phyloP scores from a whole-genome alignment of 2,329 filamentous ascomycete genomes.

The Shiraia sp. region DNA sequence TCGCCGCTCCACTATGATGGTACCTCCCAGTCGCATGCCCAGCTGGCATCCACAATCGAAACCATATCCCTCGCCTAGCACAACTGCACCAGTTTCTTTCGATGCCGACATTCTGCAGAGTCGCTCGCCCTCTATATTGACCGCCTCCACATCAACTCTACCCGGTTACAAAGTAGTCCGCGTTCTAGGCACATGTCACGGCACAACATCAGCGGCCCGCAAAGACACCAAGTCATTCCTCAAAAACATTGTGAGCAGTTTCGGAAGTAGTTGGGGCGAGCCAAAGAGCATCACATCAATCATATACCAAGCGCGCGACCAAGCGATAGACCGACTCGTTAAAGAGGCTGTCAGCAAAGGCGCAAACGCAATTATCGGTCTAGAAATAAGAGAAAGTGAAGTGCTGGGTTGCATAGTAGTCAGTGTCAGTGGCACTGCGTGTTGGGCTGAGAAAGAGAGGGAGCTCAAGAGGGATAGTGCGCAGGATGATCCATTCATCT shows the following conservation, averaged over 20 bases:
- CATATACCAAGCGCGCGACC: conserved; percentile 38
- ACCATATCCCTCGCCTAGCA: conserved; percentile 11
- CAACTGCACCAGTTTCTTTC: conserved; percentile 11
- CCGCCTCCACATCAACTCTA: conserved; percentile 29
- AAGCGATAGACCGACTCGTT: conserved; percentile 40
- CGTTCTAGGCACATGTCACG: conserved; percentile 36
- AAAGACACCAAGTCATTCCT: conserved; percentile 41
- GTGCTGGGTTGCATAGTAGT: conserved; percentile 39
- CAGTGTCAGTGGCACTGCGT: conserved; percentile 38
- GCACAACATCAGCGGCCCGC: conserved; percentile 36
- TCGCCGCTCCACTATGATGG: conserved; percentile 41
- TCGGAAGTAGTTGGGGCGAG: conserved; percentile 32
- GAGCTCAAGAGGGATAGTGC: conserved; percentile 25
- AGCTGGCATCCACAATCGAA: conserved; percentile 31
- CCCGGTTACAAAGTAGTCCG: conserved; percentile 32
- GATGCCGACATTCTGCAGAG: conserved; percentile 32
- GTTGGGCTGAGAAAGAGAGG: conserved; percentile 31
- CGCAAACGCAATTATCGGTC: conserved; percentile 37
- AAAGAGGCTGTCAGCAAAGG: conserved; percentile 37
- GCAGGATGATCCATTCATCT: conserved; percentile 20
- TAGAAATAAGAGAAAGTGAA: conserved; percentile 38
- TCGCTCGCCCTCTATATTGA: conserved; percentile 32
- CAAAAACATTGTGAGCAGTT: conserved; percentile 26
- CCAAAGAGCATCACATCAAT: conserved; percentile 36
- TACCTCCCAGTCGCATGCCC: conserved; percentile 28